Base-by-base conservation (phyloP, 2,329 filamentous ascomycete species). In the Didymella arachidicola region DNA sequence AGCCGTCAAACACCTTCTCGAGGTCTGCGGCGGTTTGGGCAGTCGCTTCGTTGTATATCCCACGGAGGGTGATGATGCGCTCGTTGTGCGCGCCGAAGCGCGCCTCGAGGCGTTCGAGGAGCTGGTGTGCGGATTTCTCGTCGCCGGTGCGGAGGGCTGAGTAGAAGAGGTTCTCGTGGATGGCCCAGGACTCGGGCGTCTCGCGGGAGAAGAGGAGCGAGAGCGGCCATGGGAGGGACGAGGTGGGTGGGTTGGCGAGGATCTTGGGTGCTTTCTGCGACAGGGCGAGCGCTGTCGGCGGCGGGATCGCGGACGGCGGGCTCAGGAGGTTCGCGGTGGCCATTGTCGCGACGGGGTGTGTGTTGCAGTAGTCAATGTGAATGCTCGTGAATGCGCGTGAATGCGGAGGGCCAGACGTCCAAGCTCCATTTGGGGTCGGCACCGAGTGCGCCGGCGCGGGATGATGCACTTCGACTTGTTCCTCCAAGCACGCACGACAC, bases 21-120 rank as follows among this genome's bases (percentile, higher is more conserved):
- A 97, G 79, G 16, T 87, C 88, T 45, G 81, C 79, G 36, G 87
- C 79, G 64, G 88, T 86, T 50, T 85, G 80, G 19, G 93, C 92
- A 39, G 86, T 86, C 1, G 94, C 92, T 79, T 98, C 95, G 69
- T 93, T 89, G 64, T 93, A 89, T 26, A 99, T 78, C 2, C 94
- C 95, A 64, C 86, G 85, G 46, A 98, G 80, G 11, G 90, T 93
- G 84, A 94, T 89, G 49, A 98, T 84, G 65, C 92, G 88, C 78
- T 97, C 92, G 77, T 98, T 96, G 34, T 86, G 83, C 26, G 85
- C 81, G 26, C 94, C 93, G 74, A 99, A 99, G 47, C 95, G 90
- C 59, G 85, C 81, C 4, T 87, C 87, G 44, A 99, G 84, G 61
- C 89, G 86, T 70, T 91, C 86, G 36, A 98, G 83, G 72, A 91